Base-by-base conservation (phyloP, 2,329 filamentous ascomycete species). In the Geosmithia flava region DNA sequence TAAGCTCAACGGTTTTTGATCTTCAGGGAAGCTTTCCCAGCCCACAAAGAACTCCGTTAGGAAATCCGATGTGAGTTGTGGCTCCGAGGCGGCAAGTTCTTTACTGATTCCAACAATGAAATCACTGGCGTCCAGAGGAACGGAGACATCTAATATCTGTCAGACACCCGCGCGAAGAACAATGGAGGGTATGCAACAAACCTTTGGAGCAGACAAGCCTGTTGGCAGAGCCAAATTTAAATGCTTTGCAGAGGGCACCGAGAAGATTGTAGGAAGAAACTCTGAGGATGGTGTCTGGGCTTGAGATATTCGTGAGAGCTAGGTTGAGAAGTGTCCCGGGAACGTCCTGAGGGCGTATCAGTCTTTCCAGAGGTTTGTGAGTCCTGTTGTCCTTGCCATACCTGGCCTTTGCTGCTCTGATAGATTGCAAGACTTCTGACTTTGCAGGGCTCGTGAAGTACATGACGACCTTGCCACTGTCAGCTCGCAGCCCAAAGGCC, bases 31-130 rank as follows among this genome's bases (percentile, higher is more conserved):
- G 55, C 80, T 83, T 53, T 83, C 80, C 81, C 81, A 85, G 17
- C 81, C 79, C 20, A 83, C 78, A 50, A 85, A 85, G 57, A 85
- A 85, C 55, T 85, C 81, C n/a, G 81, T 83, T 40, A 85, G 57
- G 55, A 85, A 85, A 56, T 85, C 81, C 7, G 73, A 75, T 1
- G 81, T 85, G 7, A 85, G 68, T 54, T 83, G 80, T 20, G 81
- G 78, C 56, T 85, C 81, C 19, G 79, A 73, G 29, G 67, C 62
- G 8, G 81, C 80, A 16, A 85, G 66, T 51, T 78, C 74, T 55
- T 74, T 75, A 64, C 81, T 85, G 44, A 85, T 80, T 44, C 75
- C 73, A 54, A 85, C 67, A 42, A 85, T 79, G 57, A 85, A 83
- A 20, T 72, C 69, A 3, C 78, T 77, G 2, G 81, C 75, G 51